phyloP scores from a whole-genome alignment of 1,139 yeast species.

The Maudiozyma humilis region DNA sequence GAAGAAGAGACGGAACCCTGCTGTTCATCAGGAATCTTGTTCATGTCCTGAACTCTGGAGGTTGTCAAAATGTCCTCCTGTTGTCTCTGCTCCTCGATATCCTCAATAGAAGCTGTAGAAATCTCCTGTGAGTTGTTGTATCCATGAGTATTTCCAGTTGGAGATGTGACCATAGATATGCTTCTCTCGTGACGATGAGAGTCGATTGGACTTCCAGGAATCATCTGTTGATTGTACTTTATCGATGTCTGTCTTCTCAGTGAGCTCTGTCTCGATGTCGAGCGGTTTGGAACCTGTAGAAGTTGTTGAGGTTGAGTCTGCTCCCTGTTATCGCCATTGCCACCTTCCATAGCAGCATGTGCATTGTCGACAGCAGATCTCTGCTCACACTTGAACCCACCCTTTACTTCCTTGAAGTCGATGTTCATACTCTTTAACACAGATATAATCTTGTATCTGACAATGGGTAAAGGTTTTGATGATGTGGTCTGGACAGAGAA shows the following conservation, averaged over 20 bases:
- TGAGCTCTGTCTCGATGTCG: conserved; percentile 23
- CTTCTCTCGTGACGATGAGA: conserved; percentile 26
- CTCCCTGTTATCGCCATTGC: neutral
- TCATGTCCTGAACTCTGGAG: conserved; percentile 28
- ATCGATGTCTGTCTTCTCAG: conserved; percentile 23
- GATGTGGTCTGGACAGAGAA: conserved; percentile 94
- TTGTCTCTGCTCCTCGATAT: conserved; percentile 30
- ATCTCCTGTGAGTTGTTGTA: conserved; percentile 29
- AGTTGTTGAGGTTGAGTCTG: conserved; percentile 13
- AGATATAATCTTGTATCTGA: conserved; percentile 74
- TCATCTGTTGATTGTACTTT: conserved; percentile 26
- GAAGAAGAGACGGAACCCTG: conserved; percentile 11
- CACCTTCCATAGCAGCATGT: neutral
- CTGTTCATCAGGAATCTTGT: conserved; percentile 14
- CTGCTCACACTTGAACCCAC: conserved; percentile 85
- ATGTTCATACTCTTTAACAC: conserved; percentile 74
- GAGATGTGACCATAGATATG: conserved; percentile 24
- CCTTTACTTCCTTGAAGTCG: conserved; percentile 80
- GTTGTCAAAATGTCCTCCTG: conserved; percentile 29
- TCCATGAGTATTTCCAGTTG: conserved; percentile 12
- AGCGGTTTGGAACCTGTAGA: conserved; percentile 15
- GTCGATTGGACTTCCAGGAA: conserved; percentile 38
- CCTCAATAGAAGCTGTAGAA: conserved; percentile 57
- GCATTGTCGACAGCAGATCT: conserved; percentile 17
- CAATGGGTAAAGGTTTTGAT: conserved; percentile 82